Conservation (phyloP, 352 stramenopile species). For the Pythium rishiriense region DNA sequence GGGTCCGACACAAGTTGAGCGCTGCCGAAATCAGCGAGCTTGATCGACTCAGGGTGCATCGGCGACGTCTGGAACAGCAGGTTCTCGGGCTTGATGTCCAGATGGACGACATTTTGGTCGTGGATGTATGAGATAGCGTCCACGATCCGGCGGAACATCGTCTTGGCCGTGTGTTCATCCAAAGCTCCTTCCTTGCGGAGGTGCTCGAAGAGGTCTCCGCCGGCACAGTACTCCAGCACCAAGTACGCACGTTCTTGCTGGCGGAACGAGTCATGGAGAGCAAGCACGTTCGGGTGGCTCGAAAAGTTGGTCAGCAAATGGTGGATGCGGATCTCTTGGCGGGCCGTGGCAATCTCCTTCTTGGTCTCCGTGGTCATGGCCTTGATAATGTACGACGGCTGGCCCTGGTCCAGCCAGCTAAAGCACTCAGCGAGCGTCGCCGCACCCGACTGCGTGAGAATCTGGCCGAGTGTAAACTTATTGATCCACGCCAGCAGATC, state of each 20-base stretch:
- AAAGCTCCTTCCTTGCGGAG: conserved; percentile 55
- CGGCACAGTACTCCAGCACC: conserved; percentile 60
- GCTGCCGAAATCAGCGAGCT: conserved; percentile 74
- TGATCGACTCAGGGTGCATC: conserved; percentile 49
- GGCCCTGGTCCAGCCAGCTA: conserved; percentile 55
- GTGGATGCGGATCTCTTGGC: conserved; percentile 67
- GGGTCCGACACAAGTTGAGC: conserved; percentile 45
- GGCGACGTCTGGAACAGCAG: conserved; percentile 65
- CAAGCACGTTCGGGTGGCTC: conserved; percentile 64
- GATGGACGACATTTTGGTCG: conserved; percentile 57
- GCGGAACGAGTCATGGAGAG: conserved; percentile 60
- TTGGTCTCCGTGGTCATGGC: conserved; percentile 48
- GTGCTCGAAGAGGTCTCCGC: conserved; percentile 64
- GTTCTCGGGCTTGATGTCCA: conserved; percentile 85
- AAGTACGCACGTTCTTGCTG: conserved; percentile 69
- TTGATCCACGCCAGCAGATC: conserved; percentile 68
- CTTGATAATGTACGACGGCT: conserved; percentile 71
- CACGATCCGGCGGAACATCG: conserved; percentile 53
- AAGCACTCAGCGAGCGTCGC: conserved; percentile 66
- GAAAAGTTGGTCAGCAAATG: conserved; percentile 71
- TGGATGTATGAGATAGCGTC: conserved; percentile 58
- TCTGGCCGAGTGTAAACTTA: conserved; percentile 64
- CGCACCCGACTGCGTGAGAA: conserved; percentile 56
- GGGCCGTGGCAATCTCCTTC: conserved; percentile 45
- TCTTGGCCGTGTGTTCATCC: conserved; percentile 47